phyloP scores from a whole-genome alignment of 2,329 filamentous ascomycete species.

The Curvularia hawaiiensis region DNA sequence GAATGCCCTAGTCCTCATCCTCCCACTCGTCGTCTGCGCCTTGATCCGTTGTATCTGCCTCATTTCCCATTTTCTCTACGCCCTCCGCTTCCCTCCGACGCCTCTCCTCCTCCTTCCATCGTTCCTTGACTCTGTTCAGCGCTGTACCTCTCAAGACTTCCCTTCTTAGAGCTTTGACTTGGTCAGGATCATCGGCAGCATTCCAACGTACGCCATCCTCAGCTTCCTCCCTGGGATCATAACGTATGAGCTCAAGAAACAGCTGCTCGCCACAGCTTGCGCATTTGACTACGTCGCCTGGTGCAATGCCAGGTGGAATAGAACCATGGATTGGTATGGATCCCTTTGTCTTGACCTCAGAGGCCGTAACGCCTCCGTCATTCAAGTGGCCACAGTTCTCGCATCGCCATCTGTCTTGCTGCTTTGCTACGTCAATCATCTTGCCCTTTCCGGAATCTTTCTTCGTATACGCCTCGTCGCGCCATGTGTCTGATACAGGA shows the following conservation, averaged over 20 bases:
- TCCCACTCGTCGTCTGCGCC: background rate
- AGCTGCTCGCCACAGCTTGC: conserved; percentile 1
- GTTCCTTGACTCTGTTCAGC: background rate
- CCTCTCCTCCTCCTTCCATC: background rate
- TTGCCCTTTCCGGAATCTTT: background rate
- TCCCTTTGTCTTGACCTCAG: background rate
- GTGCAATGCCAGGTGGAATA: background rate
- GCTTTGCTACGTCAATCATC: conserved; percentile 4
- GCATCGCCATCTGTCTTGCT: conserved; percentile 12
- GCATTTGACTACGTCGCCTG: background rate
- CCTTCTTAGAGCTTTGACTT: background rate
- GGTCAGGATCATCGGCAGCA: background rate
- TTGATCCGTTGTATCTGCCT: background rate
- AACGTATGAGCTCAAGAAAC: background rate
- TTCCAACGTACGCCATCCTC: conserved; percentile 6
- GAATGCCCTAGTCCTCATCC: background rate
- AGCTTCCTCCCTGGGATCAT: background rate
- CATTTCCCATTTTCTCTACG: background rate
- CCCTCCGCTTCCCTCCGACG: background rate
- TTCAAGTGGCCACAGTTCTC: conserved; percentile 12
- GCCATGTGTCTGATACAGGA: conserved; percentile 13
- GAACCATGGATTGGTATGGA: background rate
- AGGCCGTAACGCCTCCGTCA: background rate
- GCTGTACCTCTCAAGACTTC: background rate
- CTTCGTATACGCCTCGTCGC: conserved; percentile 12